Conservation (phyloP, 805 yeast genomes). For the Candida awuae region DNA sequence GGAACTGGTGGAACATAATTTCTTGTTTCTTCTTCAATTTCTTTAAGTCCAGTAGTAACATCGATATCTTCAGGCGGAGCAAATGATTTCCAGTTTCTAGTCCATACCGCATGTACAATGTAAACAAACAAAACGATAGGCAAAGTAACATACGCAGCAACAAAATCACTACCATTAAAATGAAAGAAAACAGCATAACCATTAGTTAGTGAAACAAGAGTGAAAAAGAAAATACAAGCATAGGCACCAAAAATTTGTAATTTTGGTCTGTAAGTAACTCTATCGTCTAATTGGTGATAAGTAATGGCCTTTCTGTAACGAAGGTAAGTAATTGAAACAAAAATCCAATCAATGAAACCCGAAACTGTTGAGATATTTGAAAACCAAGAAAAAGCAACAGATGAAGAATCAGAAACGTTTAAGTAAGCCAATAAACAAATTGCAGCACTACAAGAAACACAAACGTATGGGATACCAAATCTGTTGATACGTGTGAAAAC, state of each 20-base stretch:
- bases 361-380: constrained; percentile 59
- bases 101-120: constrained; percentile 48
- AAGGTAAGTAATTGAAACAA: constrained; percentile 44
- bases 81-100: constrained; percentile 37
- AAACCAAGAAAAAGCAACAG: constrained; percentile 60
- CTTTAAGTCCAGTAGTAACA: constrained; percentile 50
- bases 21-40: constrained; percentile 44
- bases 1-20: constrained; percentile 24
- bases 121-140: constrained; percentile 48
- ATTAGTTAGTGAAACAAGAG: constrained; percentile 55
- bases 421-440: constrained; percentile 54
- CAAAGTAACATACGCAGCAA: constrained; percentile 66
- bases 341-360: constrained; percentile 60
- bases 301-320: constrained; percentile 59
- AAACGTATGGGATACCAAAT: constrained; percentile 59
- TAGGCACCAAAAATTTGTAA: constrained; percentile 54
- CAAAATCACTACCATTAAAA: constrained; percentile 48
- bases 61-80: constrained; percentile 53
- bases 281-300: constrained; percentile 43
- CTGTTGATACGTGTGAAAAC: constrained; percentile 53
- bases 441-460: constrained; percentile 43
- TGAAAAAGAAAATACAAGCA: constrained; percentile 38
- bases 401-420: constrained; percentile 51
- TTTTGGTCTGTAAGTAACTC: constrained; percentile 50
- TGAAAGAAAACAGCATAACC: constrained; percentile 61